phyloP scores from a whole-genome alignment of 108 stramenopile genomes.

The Fragilaria radians region DNA sequence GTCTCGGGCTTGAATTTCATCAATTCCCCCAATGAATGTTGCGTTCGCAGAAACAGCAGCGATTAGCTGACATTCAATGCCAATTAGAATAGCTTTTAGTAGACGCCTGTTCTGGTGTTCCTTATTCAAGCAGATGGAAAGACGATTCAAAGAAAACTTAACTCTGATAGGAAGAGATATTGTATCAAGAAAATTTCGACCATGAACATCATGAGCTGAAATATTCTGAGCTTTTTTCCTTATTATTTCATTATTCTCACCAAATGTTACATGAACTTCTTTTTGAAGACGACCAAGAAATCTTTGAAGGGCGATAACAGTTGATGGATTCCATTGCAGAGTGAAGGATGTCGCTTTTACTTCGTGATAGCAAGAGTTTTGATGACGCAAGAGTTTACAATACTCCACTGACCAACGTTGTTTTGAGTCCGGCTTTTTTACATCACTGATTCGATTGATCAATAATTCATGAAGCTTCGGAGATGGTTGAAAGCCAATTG shows the following conservation, averaged over 20 bases:
- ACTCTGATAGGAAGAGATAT: constrained; percentile 4
- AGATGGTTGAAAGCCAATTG: not conserved
- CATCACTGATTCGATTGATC: not conserved
- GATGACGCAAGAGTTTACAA: not conserved
- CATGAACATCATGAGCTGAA: no score
- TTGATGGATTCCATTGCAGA: constrained; percentile 77
- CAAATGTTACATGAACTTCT: no score
- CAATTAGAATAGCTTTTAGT: constrained; percentile 21
- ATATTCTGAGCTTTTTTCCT: no score
- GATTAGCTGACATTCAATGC: constrained; percentile 11
- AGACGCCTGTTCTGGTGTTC: constrained; percentile 64
- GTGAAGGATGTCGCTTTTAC: constrained; percentile 10
- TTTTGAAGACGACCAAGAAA: constrained; percentile 62
- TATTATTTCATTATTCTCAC: no score
- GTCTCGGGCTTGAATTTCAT: constrained; percentile 41
- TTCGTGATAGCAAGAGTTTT: not conserved
- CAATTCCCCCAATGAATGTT: constrained; percentile 23
- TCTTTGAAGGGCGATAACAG: constrained; percentile 63
- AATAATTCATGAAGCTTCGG: not conserved
- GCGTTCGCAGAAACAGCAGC: constrained; percentile 6
- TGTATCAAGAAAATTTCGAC: no score
- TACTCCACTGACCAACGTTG: not conserved
- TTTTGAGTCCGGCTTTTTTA: not conserved
- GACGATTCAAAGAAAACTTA: constrained; percentile 1
- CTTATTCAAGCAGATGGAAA: constrained; percentile 57